Percentiles rank a stretch among this genome's conserved stretches.
Conservation (phyloP, 2,329 filamentous ascomycete species). For the Clathrospora elynae region DNA sequence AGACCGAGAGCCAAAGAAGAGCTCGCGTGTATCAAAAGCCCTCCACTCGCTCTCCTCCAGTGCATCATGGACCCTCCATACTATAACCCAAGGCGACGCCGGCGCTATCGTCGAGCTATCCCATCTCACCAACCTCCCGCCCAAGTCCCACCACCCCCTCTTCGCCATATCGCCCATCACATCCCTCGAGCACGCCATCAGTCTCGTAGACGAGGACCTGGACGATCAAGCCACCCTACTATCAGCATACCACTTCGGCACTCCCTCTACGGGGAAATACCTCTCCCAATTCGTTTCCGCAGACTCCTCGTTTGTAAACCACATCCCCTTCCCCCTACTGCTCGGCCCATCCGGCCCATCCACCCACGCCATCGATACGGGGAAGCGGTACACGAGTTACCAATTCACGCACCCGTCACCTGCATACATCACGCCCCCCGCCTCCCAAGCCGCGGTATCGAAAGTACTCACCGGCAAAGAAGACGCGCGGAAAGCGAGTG, state of each 20-base stretch:
- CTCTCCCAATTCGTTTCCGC: conserved; percentile 62
- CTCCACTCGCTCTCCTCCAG: conserved; percentile 18
- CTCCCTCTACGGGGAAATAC: conserved; percentile 60
- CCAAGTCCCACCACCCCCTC: conserved; percentile 52
- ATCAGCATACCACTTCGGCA: conserved; percentile 61
- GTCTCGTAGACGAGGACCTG: conserved; percentile 49
- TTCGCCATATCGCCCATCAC: conserved; percentile 55
- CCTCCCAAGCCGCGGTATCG: conserved; percentile 25
- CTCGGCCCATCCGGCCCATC: conserved; percentile 39
- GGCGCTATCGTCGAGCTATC: conserved; percentile 36
- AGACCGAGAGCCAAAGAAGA: conserved; percentile 15
- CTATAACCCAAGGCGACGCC: conserved; percentile 33
- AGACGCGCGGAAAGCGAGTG: conserved; percentile 17
- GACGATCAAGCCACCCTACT: conserved; percentile 37
- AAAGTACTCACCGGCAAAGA: conserved; percentile 19
- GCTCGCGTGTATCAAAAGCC: conserved; percentile 9
- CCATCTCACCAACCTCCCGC: conserved; percentile 26
- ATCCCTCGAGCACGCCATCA: conserved; percentile 62
- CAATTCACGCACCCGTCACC: conserved; percentile 31
- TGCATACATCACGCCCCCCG: conserved; percentile 17
- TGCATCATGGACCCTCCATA: conserved; percentile 26
- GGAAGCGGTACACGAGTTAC: conserved; percentile 23
- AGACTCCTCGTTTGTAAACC: conserved; percentile 60
- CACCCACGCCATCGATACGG: conserved; percentile 20
- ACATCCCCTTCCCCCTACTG: conserved; percentile 61